Evolutionary conservation across 2,329 filamentous ascomycete genomes (phyloP), one percentile per base, ranked within the genome.

Genomic region (Podosphaera aphanis): DNA sequence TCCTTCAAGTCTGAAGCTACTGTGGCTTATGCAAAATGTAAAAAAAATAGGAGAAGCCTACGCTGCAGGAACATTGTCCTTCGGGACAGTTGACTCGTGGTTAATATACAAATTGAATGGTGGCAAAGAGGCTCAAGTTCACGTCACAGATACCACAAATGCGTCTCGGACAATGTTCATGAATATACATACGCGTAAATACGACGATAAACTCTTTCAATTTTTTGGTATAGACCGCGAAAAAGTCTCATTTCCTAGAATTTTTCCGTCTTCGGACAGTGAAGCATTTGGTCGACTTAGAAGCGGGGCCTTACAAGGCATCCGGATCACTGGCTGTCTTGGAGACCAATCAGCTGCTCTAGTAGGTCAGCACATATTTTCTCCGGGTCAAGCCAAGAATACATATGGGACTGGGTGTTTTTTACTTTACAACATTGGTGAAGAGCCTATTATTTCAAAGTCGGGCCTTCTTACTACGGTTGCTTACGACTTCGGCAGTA

Each of bases 141-240:
- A 79, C 57, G 79, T 88, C 48, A 84, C 82, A 1, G 83, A 90
- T 56, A 72, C 78, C 5, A 80, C 79, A 48, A 90, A 90, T 59
- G 82, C 83, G n/a, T 83, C 79, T 2, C 68, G 82, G 52, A 88
- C 83, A 38, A 85, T 86, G 82, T 85, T 90, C 62, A 83, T 86
- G 75, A 83, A 86, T 60, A 68, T 88, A 27, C 69, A 81, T 55
- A 82, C 73, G 1, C 66, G 84, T 39, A 62, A 83, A 54, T 90
- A 88, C 60, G 80, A 83, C 55, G 71, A 80, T 42, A 69, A 71
- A 44, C 69, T 86, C 43, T 64, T 86, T 25, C 68, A 79, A 41
- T 88, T 84, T 65, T 88, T 88, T 64, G 68, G 73, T 37, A 62
- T 88, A 38, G 77, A 86, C 59, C 63, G 65, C 46, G 70, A 65